Base-by-base conservation (phyloP, 495 filamentous ascomycete species). In the Penicillium antarcticum region DNA sequence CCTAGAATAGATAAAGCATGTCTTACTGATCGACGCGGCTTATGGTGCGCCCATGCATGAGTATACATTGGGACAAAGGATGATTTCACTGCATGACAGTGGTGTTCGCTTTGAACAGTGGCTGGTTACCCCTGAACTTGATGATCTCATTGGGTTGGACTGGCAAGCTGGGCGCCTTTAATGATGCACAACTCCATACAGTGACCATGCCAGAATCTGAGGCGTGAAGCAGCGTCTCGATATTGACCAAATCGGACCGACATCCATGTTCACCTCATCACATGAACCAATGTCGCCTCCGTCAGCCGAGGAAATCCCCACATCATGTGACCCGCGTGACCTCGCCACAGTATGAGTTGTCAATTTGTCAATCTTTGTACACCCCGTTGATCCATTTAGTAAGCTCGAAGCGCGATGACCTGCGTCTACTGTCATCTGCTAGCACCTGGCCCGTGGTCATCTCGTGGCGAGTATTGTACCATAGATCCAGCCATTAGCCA, bases 321-420 rank as follows among this genome's bases (percentile, higher is more conserved):
- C 39, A 51, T 64, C 61, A 64, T 58, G 61, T 64, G 58, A 62
- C 47, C 36, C 61, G 54, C 58, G 58, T 61, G 58, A 63, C 49
- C 55, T 58, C 29, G 50, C 55, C 61, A 61, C 58, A 34, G 40
- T 52, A 36, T 49, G 47, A 49, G 47, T 33, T 48, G 37, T 12
- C 47, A 23, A 38, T 33, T 10, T 24, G 1, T 8, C 2, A 9
- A 31, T 21, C 18, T 19, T 4, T 6, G n/a, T 31, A 17, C 12
- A 3, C 16, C 14, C 36, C 24, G 24, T 39, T 31, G 17, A 14
- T 14, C 41, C 41, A 33, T 31, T 31, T 3, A 16, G 26, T 29
- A 43, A 44, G 19, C 45, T 45, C 46, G 42, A 51, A 45, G 42
- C 45, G 43, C 47, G 53, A 49, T 19, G n/a, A 19, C 6, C 19